These are phyloP conservation scores for Curvularia sp. DNA, from an alignment of 2,329 filamentous ascomycete species.

Conservation along the genomic window DNA sequence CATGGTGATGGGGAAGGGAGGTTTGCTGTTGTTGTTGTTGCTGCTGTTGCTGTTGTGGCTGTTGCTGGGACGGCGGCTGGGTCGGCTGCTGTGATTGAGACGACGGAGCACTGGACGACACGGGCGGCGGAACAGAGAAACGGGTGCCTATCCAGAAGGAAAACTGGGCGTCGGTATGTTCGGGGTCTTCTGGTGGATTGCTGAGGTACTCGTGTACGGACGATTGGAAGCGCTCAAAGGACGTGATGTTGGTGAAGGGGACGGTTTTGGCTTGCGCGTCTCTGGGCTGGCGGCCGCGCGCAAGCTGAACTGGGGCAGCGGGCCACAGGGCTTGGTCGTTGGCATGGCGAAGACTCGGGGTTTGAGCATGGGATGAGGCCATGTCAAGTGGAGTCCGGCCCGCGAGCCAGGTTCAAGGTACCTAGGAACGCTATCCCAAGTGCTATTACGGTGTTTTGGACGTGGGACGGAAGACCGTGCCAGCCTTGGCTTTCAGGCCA, in stretches of 20 bases:
- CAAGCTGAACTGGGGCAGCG: conserved; percentile 33
- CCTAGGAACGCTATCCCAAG: conserved; percentile 8
- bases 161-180: conserved; percentile 50
- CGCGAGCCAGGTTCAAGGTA: conserved; percentile 19
- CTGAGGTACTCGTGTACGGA: conserved; percentile 46
- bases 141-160: conserved; percentile 48
- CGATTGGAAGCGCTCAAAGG: conserved; percentile 47
- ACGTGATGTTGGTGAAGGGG: conserved; percentile 37
- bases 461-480: conserved; percentile 14
- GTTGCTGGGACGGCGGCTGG: conserved; percentile 1
- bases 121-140: conserved; percentile 41
- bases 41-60: conserved; percentile 2
- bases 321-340: conserved; percentile 28
- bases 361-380: conserved; percentile 29
- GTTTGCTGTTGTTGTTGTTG: conserved; percentile 9
- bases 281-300: conserved; percentile 48
- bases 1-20: conserved; percentile 20
- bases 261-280: conserved; percentile 47
- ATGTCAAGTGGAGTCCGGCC: conserved; percentile 31
- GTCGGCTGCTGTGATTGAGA: conserved; percentile 7
- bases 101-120: conserved; percentile 7
- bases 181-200: conserved; percentile 43
- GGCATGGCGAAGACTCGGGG: conserved; percentile 20
- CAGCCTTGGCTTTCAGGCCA: conserved; percentile 17
- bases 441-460: conserved; percentile 17